Evolutionary conservation across 176 grass and related monocot species (phyloP).

Genomic region (Thalia dealbata): DNA sequence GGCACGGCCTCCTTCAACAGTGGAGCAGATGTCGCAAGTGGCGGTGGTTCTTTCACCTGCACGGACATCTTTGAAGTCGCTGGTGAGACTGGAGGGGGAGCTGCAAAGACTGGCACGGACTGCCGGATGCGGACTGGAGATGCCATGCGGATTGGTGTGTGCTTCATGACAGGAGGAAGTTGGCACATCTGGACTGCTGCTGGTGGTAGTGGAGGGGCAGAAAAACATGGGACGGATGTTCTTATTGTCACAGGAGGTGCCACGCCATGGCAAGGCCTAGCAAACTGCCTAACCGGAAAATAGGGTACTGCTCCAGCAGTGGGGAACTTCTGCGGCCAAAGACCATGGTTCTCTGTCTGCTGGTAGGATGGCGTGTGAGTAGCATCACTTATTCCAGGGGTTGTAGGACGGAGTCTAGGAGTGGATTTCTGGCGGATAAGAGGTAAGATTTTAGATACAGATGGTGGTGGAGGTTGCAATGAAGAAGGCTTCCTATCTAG

Average conservation of each 20-base stretch:
- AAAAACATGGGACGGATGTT: constrained; percentile 85
- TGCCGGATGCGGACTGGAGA: constrained; percentile 79
- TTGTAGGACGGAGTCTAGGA: constrained; percentile 47
- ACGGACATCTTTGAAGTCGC: constrained; percentile 33
- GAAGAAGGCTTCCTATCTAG: constrained; percentile 46
- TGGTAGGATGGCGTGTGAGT: constrained; percentile 14
- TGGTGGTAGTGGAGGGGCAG: constrained; percentile 77
- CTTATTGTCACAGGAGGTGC: constrained; percentile 89
- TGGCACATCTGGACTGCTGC: constrained; percentile 36
- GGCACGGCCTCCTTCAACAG: neutral
- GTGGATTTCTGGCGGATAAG: constrained; percentile 58
- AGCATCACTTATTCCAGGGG: constrained; percentile 32
- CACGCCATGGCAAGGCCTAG: constrained; percentile 67
- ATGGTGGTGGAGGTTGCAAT: constrained; percentile 42
- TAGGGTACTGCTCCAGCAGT: constrained; percentile 63
- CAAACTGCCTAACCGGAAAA: constrained; percentile 67
- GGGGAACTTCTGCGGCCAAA: constrained; percentile 59
- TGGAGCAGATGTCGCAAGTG: neutral
- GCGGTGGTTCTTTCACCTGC: constrained; percentile 35
- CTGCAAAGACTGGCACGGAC: constrained; percentile 45
- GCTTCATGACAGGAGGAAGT: constrained; percentile 56
- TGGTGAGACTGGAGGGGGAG: constrained; percentile 33
- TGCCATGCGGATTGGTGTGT: constrained; percentile 52
- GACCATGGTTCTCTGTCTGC: constrained; percentile 22
- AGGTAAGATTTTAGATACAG: constrained; percentile 76